Evolutionary conservation across 2,329 filamentous ascomycete genomes (phyloP), one percentile per base, ranked within the genome.

Genomic region (Penicillium verrucosum): DNA sequence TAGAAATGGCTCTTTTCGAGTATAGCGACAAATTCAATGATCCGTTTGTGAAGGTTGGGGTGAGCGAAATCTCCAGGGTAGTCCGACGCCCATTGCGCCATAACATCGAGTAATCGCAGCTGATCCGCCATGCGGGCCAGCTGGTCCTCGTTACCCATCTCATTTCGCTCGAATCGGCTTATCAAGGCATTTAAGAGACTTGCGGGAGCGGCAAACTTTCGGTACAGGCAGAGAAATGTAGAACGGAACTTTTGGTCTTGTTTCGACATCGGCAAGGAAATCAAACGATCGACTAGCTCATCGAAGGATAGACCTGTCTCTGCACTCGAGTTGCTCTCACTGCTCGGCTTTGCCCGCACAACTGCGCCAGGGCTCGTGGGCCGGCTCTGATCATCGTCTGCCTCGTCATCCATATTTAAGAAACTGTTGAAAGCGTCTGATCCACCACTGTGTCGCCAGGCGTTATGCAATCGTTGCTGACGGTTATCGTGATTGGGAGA

Each of bases 51-150:
- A 2, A 91, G 95, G 23, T 82, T 82, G 1, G 88, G 83, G 60
- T 89, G 86, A 1, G 92, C 92, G 78, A 97, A 96, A 73, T 99
- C 94, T 16, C 92, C 93, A 0, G 94, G 92, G 73, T 97, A 97
- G 42, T 87, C 80, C 16, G 88, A 86, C 1, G 96, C 88, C 94
- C 94, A 99, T 71, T 90, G 89, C 5, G 91, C 90, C 57, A 97
- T 79, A 7, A 94, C 86, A 63, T 89, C 87, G 38, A 96, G 86
- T 59, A 93, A 89, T 50, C 92, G 86, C 53, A 96, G 81, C 70
- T 97, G 93, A 5, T 87, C 86, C 8, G 89, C 86, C 40, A 89
- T 92, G 65, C 88, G 90, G 52, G 87, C 87, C 42, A 97, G 82
- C 60, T 89, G 87, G 61, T 86, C 81, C 58, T 89, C 86, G 42